phyloP scores from a whole-genome alignment of 2,329 filamentous ascomycete species.

The Pseudogymnoascus sp. region DNA sequence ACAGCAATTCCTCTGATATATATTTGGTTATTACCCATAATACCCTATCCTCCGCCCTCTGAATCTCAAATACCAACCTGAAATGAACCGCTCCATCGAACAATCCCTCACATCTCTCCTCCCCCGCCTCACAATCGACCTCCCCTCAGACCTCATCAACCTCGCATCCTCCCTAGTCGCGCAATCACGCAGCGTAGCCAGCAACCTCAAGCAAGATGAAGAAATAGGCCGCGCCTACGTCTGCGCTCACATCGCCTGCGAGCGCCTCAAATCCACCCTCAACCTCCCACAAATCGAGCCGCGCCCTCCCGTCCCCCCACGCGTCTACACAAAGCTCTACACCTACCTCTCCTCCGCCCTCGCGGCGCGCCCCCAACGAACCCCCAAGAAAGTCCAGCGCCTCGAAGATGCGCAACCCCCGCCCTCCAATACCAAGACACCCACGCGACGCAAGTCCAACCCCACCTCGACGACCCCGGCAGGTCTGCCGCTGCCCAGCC shows the following conservation, averaged over 20 bases:
- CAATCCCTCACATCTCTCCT: slow-evolving; percentile 65
- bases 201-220: slow-evolving; percentile 72
- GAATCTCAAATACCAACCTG: neutral
- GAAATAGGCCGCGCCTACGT: slow-evolving; percentile 79
- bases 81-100: slow-evolving; percentile 68
- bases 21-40: neutral
- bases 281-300: slow-evolving; percentile 70
- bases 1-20: neutral
- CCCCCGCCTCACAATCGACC: slow-evolving; percentile 58
- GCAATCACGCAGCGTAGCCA: slow-evolving; percentile 70
- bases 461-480: neutral
- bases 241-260: slow-evolving; percentile 83
- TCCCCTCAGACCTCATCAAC: slow-evolving; percentile 62
- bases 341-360: slow-evolving; percentile 69
- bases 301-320: slow-evolving; percentile 67
- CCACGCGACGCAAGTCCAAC: slow-evolving; percentile 20
- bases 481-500: slow-evolving; percentile 17
- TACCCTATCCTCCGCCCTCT: neutral
- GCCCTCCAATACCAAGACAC: neutral
- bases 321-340: slow-evolving; percentile 77
- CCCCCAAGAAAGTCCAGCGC: slow-evolving; percentile 20
- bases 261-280: slow-evolving; percentile 66
- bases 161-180: slow-evolving; percentile 66
- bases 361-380: slow-evolving; percentile 29
- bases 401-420: neutral